Conservation (phyloP, 331 rosid species). For the Pyracantha coccinea region DNA sequence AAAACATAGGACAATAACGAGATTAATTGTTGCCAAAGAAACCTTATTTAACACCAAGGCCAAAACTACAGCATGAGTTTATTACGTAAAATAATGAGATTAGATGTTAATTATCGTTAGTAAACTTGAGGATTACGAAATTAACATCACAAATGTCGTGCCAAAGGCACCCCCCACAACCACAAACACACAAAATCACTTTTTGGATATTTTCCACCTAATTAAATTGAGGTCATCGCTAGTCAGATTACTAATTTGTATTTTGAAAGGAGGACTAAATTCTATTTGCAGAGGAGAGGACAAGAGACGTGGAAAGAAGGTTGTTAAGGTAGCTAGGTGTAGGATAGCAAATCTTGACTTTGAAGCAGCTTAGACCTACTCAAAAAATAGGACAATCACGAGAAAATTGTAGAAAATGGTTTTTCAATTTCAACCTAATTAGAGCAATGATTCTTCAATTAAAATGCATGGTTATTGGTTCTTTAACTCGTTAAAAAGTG, state of each 20-base stretch:
- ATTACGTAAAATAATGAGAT: not conserved
- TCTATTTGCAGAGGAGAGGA: too few relatives aligned
- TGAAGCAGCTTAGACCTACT: too few relatives aligned
- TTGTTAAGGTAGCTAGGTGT: too few relatives aligned
- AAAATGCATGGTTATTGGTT: too few relatives aligned
- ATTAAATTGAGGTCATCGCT: too few relatives aligned
- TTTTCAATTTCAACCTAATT: rapidly evolving
- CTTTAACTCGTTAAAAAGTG: too few relatives aligned
- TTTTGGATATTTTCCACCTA: not conserved
- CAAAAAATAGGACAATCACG: too few relatives aligned
- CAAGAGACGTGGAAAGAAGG: too few relatives aligned
- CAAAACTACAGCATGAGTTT: not conserved
- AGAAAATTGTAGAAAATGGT: too few relatives aligned
- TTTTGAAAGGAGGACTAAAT: too few relatives aligned
- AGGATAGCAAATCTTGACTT: too few relatives aligned
- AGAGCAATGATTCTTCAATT: rapidly evolving
- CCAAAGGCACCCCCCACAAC: not conserved
- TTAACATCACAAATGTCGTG: not conserved
- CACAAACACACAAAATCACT: not conserved
- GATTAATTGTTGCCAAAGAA: not conserved
- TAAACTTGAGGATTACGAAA: not conserved
- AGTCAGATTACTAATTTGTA: too few relatives aligned
- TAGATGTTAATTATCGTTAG: not conserved
- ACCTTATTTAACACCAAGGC: not conserved
- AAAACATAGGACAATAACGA: not conserved